phyloP scores from a whole-genome alignment of 768 basidiomycete genomes.

The Podaxis sp. region DNA sequence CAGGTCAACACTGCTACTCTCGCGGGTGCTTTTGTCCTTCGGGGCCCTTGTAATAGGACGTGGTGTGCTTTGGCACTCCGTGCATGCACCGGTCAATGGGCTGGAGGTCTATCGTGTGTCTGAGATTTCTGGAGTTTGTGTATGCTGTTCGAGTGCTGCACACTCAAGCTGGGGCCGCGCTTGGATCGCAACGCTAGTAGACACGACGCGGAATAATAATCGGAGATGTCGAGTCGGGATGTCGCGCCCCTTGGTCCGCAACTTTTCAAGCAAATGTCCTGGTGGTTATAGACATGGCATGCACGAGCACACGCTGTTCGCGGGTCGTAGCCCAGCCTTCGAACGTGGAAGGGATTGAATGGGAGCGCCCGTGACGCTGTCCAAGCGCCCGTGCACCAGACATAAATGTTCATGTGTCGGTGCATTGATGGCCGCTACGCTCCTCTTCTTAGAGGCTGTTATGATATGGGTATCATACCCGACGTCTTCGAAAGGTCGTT shows the following conservation, averaged over 20 bases:
- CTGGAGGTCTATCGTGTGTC: background rate
- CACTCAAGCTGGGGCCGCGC: no score
- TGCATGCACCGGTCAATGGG: background rate
- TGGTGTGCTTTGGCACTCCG: background rate
- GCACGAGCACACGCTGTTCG: background rate
- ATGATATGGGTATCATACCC: background rate
- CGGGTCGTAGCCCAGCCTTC: background rate
- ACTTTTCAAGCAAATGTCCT: no score
- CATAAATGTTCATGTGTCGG: background rate
- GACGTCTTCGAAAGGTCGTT: background rate
- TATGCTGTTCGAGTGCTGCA: no score
- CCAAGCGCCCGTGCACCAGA: background rate
- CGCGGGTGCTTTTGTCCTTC: background rate
- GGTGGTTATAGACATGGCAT: no score
- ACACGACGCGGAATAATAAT: no score
- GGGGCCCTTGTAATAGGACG: background rate
- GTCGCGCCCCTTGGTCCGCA: no score
- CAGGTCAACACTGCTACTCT: background rate
- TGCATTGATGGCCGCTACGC: background rate
- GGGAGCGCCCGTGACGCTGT: background rate
- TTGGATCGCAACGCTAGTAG: no score
- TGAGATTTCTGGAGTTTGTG: background rate
- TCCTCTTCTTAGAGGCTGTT: background rate
- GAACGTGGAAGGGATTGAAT: background rate
- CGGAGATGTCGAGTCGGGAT: no score